A percentile compares a stretch with the other conserved stretches of the same genome.
These are phyloP conservation scores for Yamadazyma dushanensis DNA, from an alignment of 1,139 yeast species.

Conservation along the genomic window DNA sequence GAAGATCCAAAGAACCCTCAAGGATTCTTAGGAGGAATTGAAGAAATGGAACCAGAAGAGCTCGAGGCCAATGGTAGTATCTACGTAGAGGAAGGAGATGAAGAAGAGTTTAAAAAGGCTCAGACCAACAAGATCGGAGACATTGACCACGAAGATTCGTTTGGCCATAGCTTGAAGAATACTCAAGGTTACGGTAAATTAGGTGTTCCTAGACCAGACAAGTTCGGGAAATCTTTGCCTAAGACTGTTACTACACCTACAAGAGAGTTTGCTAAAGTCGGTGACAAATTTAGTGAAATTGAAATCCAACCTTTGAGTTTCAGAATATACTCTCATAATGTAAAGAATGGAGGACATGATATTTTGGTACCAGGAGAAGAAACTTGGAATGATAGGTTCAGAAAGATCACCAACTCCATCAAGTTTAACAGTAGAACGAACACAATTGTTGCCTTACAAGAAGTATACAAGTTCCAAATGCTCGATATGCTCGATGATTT, in stretches of 20 bases:
- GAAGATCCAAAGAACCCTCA: conserved; percentile 16
- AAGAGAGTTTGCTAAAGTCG: conserved; percentile 18
- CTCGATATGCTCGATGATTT: conserved; percentile 30
- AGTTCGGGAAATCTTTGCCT: conserved; percentile 7
- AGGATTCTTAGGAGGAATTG: conserved; percentile 25
- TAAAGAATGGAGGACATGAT: conserved; percentile 35
- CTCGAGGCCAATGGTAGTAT: conserved; percentile 17
- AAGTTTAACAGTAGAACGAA: conserved; percentile 24
- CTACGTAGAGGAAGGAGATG: conserved; percentile 16
- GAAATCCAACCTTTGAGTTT: conserved; percentile 22
- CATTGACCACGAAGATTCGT: conserved; percentile 15
- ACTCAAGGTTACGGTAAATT: conserved; percentile 56
- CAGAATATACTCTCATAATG: conserved; percentile 40
- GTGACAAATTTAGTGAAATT: conserved; percentile 15
- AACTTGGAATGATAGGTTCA: conserved; percentile 29
- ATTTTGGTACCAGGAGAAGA: conserved; percentile 30
- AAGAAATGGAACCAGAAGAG: conserved; percentile 21
- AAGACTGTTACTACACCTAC: conserved; percentile 20
- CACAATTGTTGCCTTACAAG: conserved; percentile 37
- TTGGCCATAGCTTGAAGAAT: conserved; percentile 26
- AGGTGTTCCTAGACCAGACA: conserved; percentile 24
- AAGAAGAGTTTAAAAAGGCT: conserved; percentile 13
- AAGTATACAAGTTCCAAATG: conserved; percentile 35
- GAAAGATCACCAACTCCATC: conserved; percentile 29
- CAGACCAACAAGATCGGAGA: conserved; percentile 14